Evolutionary conservation across 139 green algal species (phyloP), one percentile per base, ranked within the genome.

Genomic region (Coelastrella sp.): DNA sequence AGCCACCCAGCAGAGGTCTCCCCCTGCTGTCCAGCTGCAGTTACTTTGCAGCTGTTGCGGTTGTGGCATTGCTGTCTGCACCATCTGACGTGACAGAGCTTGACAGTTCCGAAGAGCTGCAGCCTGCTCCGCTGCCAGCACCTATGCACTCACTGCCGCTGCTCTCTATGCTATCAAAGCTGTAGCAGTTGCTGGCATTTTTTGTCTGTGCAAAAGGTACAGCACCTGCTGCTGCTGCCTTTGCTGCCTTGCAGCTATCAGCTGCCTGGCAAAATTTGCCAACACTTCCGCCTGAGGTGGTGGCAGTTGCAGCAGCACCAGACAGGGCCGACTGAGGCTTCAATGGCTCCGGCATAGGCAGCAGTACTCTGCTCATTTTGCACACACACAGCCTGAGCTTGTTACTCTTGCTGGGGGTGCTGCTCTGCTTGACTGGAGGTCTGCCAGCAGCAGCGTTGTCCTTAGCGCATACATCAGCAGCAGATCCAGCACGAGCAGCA

Each of bases 201-300:
- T 57, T 12, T 49, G 60, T 20, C 76, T 65, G 76, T 63, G 27
- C 49, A 61, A 6, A 63, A 60, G 35, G 25, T 14, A 58, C 35
- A n/a, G 76, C 78, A 20, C 49, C 81, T 60, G 81, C 59, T 56
- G 56, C 79, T 86, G 59, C 81, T 86, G 81, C 81, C 15, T 7
- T 19, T 70, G 57, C 57, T 84, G 11, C 79, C 12, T 20, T 12
- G 4, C 14, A 49, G 79, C 79, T 63, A 27, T 7, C 14, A 6
- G 35, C 35, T 49, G 35, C 35, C 35, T 49, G 35, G 35, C 35
- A 49, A 49, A 49, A 3, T 49, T 49, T 49, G 35, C 35, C 1
- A 3, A 49, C 35, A 49, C 35, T 49, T 49, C 35, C 35, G 3
- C 35, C 35, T 3, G 3, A 49, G 35, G 35, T 49, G 35, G 35